Base-by-base conservation (phyloP, 2,329 filamentous ascomycete species). In the Furcasterigmium sp. region DNA sequence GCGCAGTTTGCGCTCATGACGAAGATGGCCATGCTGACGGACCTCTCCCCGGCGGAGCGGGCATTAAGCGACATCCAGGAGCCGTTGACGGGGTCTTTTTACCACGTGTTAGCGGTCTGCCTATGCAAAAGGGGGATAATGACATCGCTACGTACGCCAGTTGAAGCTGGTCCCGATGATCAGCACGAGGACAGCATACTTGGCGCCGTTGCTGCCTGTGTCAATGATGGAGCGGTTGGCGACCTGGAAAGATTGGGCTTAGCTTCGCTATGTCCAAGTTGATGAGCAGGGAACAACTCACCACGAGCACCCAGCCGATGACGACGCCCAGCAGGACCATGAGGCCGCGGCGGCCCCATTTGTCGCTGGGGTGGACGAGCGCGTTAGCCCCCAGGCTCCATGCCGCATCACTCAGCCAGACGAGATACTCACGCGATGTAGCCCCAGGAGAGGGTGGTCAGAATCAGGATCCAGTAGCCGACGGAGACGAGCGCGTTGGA, bases 401-500 rank as follows among this genome's bases (percentile, higher is more conserved):
- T 13, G 6, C 4, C 17, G 8, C 41, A 37, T 39, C 29, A 32
- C 41, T 20, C 3, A 29, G 11, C 14, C 5, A 32, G 13, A 9
- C 5, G 19, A 14, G 20, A 38, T 11, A 46, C 46, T 41, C 39
- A 51, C 41, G 54, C 50, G 37, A 51, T 30, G 32, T 46, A 51
- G 7, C 63, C 62, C 57, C 59, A 64, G 8, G 50, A 25, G 1
- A 66, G n/a, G 32, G 60, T 67, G 21, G 54, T 50, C 1, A 63
- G 23, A 2, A 66, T 42, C 17, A 65, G 38, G 7, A 59, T 49
- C 63, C 63, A 66, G 3, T 53, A 48, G 5, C 62, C 62, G 17
- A 67, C 60, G 0, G 62, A 62, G 2, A 57, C 51, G 47, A 67
- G 57, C 17, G 59, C 59, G 36, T 63, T 62, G 18, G 59, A 54